A percentile compares a stretch with the other conserved stretches of the same genome.
Evolutionary conservation across 2,329 filamentous ascomycete genomes (phyloP).

Genomic region (Fonsecaea pedrosoi): DNA sequence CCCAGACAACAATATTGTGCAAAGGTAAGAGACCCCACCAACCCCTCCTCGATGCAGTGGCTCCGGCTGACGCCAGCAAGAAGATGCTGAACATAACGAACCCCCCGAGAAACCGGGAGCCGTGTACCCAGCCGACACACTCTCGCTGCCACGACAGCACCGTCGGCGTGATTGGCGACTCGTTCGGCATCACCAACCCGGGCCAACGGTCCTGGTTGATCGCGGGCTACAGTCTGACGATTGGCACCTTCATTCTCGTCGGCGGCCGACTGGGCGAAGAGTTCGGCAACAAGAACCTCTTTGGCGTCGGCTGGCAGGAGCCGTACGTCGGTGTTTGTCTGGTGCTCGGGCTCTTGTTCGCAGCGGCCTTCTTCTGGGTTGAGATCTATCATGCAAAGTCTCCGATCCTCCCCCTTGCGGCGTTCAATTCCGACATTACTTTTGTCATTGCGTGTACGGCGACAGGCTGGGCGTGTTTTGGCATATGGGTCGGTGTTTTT

Average conservation of each 20-base stretch:
- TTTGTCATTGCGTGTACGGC: slow-evolving; percentile 65
- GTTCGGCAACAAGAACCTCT: slow-evolving; percentile 48
- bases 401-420: slow-evolving; percentile 66
- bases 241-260: slow-evolving; percentile 50
- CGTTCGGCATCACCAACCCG: no score
- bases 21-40: not conserved
- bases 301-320: slow-evolving; percentile 60
- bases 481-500: slow-evolving; percentile 44
- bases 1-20: not conserved
- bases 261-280: slow-evolving; percentile 49
- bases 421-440: slow-evolving; percentile 55
- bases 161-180: no score
- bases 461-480: slow-evolving; percentile 63
- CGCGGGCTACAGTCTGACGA: slow-evolving; percentile 62
- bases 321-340: slow-evolving; percentile 64
- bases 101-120: not conserved
- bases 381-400: slow-evolving; percentile 53
- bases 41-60: not conserved
- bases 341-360: slow-evolving; percentile 62
- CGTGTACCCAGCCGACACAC: not conserved
- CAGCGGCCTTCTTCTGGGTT: slow-evolving; percentile 62
- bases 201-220: slow-evolving; percentile 63
- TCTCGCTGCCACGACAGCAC: slow-evolving; percentile 39
- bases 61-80: not conserved
- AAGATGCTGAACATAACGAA: not conserved